A percentile compares a stretch with the other conserved stretches of the same genome.
Conservation (phyloP, 192 early-diverging fungal species). For the Diversispora eburnea region DNA sequence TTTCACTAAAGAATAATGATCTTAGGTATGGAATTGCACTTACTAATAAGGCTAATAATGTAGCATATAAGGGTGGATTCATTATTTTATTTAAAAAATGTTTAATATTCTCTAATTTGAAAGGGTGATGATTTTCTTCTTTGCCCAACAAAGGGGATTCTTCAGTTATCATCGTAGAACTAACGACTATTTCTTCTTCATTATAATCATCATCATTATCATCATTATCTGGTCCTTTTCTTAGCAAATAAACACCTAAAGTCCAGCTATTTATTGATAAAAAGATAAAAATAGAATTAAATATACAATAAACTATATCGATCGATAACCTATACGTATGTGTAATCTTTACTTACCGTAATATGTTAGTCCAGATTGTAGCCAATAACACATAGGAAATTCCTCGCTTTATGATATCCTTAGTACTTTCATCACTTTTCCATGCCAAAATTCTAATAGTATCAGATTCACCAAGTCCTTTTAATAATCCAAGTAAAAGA, state of each 20-base stretch:
- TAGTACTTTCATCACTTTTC: slow-evolving; percentile 16
- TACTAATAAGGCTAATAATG: slow-evolving; percentile 21
- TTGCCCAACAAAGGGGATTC: background rate
- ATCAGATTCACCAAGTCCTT: slow-evolving; percentile 19
- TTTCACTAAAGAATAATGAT: slow-evolving; percentile 10
- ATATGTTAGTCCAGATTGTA: slow-evolving; percentile 21
- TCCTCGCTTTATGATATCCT: slow-evolving; percentile 2
- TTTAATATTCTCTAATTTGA: background rate
- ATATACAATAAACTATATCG: too few relatives aligned
- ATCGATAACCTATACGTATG: too few relatives aligned
- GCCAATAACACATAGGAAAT: slow-evolving; percentile 26
- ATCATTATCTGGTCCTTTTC: background rate
- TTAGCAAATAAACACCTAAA: background rate
- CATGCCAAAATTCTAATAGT: slow-evolving; percentile 14
- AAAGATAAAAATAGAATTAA: background rate
- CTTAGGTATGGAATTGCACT: slow-evolving; percentile 21
- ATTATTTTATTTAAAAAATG: background rate
- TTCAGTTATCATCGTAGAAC: background rate
- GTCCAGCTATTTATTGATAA: background rate
- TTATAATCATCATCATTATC: background rate
- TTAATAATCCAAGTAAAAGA: slow-evolving; percentile 23
- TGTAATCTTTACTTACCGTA: background rate
- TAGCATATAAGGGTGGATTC: slow-evolving; percentile 29
- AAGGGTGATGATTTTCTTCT: background rate
- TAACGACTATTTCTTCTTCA: background rate